These are phyloP conservation scores for Pestalotiopsis sp. DNA, from an alignment of 2,329 filamentous ascomycete species.

Conservation along the genomic window DNA sequence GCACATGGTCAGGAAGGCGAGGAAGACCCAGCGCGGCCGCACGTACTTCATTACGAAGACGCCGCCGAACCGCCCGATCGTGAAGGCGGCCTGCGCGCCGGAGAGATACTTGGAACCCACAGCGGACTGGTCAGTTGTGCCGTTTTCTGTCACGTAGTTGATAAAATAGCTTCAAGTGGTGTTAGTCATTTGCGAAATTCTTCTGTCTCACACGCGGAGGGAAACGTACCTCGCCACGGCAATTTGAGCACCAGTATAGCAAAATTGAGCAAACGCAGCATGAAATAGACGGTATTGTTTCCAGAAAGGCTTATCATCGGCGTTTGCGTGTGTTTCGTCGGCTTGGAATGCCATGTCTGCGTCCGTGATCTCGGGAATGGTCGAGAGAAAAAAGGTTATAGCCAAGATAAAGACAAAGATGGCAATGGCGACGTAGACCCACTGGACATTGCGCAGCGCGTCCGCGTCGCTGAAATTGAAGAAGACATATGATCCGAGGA, in stretches of 20 bases:
- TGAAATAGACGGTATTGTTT: slow-evolving; percentile 79
- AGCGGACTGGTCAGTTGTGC: slow-evolving; percentile 34
- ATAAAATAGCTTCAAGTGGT: slow-evolving; percentile 62
- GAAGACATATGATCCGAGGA: slow-evolving; percentile 74
- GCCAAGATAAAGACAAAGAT: slow-evolving; percentile 71
- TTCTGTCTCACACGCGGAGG: too few relatives aligned
- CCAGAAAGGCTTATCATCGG: slow-evolving; percentile 62
- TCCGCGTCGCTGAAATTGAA: slow-evolving; percentile 63
- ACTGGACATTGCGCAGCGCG: slow-evolving; percentile 71
- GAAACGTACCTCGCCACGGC: slow-evolving; percentile 68
- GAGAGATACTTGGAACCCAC: slow-evolving; percentile 70
- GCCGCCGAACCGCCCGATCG: slow-evolving; percentile 72
- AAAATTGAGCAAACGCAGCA: slow-evolving; percentile 76
- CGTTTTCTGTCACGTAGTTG: slow-evolving; percentile 65
- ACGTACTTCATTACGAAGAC: slow-evolving; percentile 67
- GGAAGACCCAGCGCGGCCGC: slow-evolving; percentile 68
- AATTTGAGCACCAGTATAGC: slow-evolving; percentile 75
- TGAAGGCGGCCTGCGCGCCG: slow-evolving; percentile 74
- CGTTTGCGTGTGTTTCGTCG: slow-evolving; percentile 51
- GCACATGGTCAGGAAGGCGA: slow-evolving; percentile 64
- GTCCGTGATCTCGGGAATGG: slow-evolving; percentile 74
- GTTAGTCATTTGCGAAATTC: neutral
- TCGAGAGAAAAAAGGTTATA: slow-evolving; percentile 65
- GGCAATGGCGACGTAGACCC: slow-evolving; percentile 75
- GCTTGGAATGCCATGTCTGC: slow-evolving; percentile 66